Evolutionary conservation across 2,329 filamentous ascomycete species (phyloP), one percentile per base, ranked within the genome.

Genomic region (Neofusicoccum laricinum): DNA sequence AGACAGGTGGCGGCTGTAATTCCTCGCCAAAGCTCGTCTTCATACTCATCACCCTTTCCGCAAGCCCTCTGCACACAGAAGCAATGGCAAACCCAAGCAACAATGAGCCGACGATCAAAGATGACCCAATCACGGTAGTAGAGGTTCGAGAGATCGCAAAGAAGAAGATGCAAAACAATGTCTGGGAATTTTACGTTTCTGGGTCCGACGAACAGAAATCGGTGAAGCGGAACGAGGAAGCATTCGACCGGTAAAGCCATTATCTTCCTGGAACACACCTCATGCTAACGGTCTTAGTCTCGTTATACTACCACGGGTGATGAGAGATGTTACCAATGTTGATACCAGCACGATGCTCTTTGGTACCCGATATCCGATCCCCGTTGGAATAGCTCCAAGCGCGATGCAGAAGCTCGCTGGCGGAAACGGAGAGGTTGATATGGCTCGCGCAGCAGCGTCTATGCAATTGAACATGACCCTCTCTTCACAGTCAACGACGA

Each of bases 381-480:
- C 73, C 1, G 68, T 75, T n/a, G 73, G 67, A 5, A 69, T 75
- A 30, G 73, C 73, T 0, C 73, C 73, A 7, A 72, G 68, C 36
- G 73, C 71, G 1, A 70, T 68, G 49, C 73, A 76, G 25, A 72
- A 65, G 48, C 67, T 75, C 1, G 73, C 67, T 1, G 70, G 72
- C 34, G 67, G 68, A 0, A 64, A 71, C 2, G 73, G 73, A 4
- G 73, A 75, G 49, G 58, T 73, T 1, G 73, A 74, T 57, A 67
- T 71, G 2, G 71, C 71, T 0, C 66, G 70, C 21, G 73, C 73
- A 2, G 69, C 70, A 3, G 63, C 40, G 8, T 55, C 61, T 1
- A 43, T 73, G n/a, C 67, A 68, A 1, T 66, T 69, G 1, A 73
- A 71, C 53, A 64, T 75, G 49, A 72, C 68, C 0, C 65, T 75